Evolutionary conservation across 2,329 filamentous ascomycete genomes (phyloP).

Genomic region (Zasmidium cellare): DNA sequence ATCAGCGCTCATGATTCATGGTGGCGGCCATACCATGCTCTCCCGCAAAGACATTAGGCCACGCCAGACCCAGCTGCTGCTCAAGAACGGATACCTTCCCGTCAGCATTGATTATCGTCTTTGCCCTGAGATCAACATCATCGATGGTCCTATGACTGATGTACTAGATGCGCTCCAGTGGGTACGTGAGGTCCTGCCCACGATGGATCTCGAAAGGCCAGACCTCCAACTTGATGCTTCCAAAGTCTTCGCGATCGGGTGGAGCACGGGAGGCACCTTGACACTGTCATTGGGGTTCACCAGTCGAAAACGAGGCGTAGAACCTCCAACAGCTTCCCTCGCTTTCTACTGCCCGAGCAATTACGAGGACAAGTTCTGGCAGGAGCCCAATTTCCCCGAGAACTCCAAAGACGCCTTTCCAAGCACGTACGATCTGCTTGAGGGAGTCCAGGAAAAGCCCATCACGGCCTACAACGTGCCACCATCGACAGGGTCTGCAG

Average conservation of each 20-base stretch:
- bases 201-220: background rate
- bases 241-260: constrained; percentile 7
- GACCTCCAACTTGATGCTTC: background rate
- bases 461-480: background rate
- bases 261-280: constrained; percentile 6
- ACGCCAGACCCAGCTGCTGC: constrained; percentile 1
- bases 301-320: background rate
- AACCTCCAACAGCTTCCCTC: constrained; percentile 4
- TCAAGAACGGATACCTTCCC: constrained; percentile 5
- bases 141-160: constrained; percentile 9
- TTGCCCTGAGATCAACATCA: constrained; percentile 6
- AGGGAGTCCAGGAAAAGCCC: constrained; percentile 4
- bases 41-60: constrained; percentile 1
- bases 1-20: constrained; percentile 10
- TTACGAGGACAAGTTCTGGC: constrained; percentile 3
- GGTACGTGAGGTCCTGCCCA: constrained; percentile 3
- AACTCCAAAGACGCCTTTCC: background rate
- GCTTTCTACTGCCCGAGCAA: constrained; percentile 9
- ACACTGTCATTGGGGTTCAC: constrained; percentile 5
- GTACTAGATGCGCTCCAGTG: constrained; percentile 3
- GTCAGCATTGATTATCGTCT: constrained; percentile 13
- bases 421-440: constrained; percentile 1
- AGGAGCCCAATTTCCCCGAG: constrained; percentile 1
- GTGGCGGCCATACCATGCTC: constrained; percentile 11
- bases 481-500: background rate